phyloP scores from a whole-genome alignment of 257 asterid genomes.

The Jacaranda copaia region DNA sequence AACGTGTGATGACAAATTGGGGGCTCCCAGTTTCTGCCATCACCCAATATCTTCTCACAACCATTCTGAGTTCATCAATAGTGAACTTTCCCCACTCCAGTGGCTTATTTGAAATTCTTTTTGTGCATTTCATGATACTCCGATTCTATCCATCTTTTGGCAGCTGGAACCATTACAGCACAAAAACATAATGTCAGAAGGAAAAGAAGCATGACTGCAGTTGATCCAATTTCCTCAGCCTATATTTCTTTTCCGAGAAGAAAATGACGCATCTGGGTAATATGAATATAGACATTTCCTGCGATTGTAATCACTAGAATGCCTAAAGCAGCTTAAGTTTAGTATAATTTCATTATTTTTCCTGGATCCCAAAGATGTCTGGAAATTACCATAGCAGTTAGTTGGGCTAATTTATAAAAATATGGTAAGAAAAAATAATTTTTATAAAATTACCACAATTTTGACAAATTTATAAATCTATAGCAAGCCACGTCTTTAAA shows the following conservation, averaged over 20 bases:
- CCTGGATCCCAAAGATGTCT: slow-evolving; percentile 37
- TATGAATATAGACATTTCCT: slow-evolving; percentile 29
- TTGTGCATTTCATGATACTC: slow-evolving; percentile 32
- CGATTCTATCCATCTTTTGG: slow-evolving; percentile 30
- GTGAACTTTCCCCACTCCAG: slow-evolving; percentile 13
- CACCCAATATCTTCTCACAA: slow-evolving; percentile 39
- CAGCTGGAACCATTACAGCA: slow-evolving; percentile 6
- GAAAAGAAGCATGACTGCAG: slow-evolving; percentile 13
- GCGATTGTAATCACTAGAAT: slow-evolving; percentile 30
- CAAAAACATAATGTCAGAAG: slow-evolving; percentile 10
- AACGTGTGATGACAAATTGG: slow-evolving; percentile 45
- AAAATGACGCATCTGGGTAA: not conserved
- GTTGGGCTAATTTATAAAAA: too few relatives aligned
- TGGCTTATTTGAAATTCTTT: not conserved
- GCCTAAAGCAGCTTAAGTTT: slow-evolving; percentile 15
- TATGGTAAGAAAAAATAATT: too few relatives aligned
- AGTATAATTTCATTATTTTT: slow-evolving; percentile 15
- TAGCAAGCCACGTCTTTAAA: too few relatives aligned
- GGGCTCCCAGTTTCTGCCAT: slow-evolving; percentile 48
- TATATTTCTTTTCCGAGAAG: not conserved
- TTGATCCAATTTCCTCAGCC: not conserved
- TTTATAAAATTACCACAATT: too few relatives aligned
- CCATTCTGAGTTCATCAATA: slow-evolving; percentile 22
- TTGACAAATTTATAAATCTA: too few relatives aligned
- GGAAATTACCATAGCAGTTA: slow-evolving; percentile 22